Conservation (phyloP, 345 rosid species). For the Xanthoceras sorbifolium region DNA sequence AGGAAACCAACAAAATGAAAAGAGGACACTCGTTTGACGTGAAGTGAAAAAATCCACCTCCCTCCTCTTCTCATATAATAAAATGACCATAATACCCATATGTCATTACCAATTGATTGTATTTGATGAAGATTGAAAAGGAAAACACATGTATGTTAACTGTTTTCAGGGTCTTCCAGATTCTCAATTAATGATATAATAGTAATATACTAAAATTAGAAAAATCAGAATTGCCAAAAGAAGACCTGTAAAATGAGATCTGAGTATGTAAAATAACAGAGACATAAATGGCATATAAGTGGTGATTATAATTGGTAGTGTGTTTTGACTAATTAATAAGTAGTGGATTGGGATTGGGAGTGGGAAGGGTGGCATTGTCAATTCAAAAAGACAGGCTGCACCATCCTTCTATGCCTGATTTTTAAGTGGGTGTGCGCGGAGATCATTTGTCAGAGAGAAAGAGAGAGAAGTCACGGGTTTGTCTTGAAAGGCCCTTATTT, state of each 20-base stretch:
- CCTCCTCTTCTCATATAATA: too few species aligned
- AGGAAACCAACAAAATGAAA: constrained; percentile 41
- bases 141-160: background rate
- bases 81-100: constrained; percentile 25
- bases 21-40: constrained; percentile 44
- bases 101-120: too few species aligned
- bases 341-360: background rate
- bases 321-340: constrained; percentile 29
- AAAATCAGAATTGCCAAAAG: constrained; percentile 14
- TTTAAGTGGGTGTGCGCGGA: constrained; percentile 67
- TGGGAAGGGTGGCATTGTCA: constrained; percentile 30
- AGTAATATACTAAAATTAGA: background rate
- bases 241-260: background rate
- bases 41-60: constrained; percentile 28
- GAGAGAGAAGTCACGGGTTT: constrained; percentile 79
- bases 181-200: constrained; percentile 3
- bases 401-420: constrained; percentile 38
- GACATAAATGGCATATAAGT: background rate
- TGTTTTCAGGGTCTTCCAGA: background rate
- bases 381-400: constrained; percentile 24
- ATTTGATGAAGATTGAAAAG: too few species aligned
- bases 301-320: background rate
- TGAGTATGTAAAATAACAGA: background rate
- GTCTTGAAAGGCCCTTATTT: constrained; percentile 80
- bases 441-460: constrained; percentile 62